Evolutionary conservation across 2,329 filamentous ascomycete species (phyloP).

Genomic region (Pseudodiploospora longispora): DNA sequence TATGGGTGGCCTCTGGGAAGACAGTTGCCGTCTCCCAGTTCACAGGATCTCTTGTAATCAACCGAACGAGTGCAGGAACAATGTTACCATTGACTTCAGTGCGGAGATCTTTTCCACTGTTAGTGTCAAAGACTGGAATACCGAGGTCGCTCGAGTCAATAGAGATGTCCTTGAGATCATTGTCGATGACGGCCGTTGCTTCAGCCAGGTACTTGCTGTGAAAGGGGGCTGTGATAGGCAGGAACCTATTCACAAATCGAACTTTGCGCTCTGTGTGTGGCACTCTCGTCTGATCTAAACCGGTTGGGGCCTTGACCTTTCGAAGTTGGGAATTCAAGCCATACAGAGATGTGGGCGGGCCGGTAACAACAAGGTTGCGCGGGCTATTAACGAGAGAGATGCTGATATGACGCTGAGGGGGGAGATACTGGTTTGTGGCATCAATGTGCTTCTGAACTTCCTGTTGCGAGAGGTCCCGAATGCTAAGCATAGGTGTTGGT

Average conservation of each 20-base stretch:
- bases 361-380: conserved; percentile 92
- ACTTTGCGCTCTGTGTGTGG: conserved; percentile 94
- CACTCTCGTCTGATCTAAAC: conserved; percentile 87
- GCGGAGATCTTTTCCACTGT: conserved; percentile 78
- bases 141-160: conserved; percentile 67
- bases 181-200: conserved; percentile 73
- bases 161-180: conserved; percentile 75
- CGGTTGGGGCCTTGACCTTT: conserved; percentile 97
- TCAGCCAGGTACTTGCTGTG: conserved; percentile 89
- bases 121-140: conserved; percentile 85
- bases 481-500: conserved; percentile 95
- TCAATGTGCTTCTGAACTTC: conserved; percentile 96
- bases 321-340: conserved; percentile 91
- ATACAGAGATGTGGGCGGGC: conserved; percentile 90
- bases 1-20: conserved; percentile 85
- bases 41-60: conserved; percentile 91
- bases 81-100: conserved; percentile 64
- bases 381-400: conserved; percentile 96
- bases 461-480: conserved; percentile 79
- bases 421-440: conserved; percentile 92
- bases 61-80: conserved; percentile 75
- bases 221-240: conserved; percentile 96
- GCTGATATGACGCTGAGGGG: conserved; percentile 82
- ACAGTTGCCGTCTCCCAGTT: conserved; percentile 94
- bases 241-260: conserved; percentile 91